phyloP scores from a whole-genome alignment of 2,329 filamentous ascomycete genomes.

The Diaporthe sp. region DNA sequence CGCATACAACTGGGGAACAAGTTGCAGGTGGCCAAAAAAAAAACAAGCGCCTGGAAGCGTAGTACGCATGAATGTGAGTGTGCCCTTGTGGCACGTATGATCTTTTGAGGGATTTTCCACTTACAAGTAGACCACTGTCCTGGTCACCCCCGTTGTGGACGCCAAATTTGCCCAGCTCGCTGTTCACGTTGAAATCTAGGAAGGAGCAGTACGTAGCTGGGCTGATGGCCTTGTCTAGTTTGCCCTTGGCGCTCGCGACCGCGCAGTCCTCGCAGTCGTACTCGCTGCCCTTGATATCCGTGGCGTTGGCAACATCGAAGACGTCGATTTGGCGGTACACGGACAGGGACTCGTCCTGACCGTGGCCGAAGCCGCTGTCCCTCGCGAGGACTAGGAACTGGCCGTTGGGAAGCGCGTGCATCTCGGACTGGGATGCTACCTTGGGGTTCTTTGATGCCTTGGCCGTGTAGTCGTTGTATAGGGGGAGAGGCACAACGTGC shows the following conservation, averaged over 20 bases:
- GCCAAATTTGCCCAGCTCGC: slow-evolving; percentile 74
- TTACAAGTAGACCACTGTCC: slow-evolving; percentile 65
- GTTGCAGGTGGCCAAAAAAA: slow-evolving; percentile 16
- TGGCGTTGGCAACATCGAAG: slow-evolving; percentile 73
- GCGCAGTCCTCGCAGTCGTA: slow-evolving; percentile 55
- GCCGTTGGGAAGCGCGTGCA: slow-evolving; percentile 72
- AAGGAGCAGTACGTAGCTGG: slow-evolving; percentile 75
- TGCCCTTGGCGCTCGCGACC: slow-evolving; percentile 58
- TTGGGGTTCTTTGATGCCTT: slow-evolving; percentile 54
- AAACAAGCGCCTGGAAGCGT: slow-evolving; percentile 1
- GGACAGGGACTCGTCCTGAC: slow-evolving; percentile 64
- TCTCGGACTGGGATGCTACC: slow-evolving; percentile 77
- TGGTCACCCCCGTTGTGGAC: slow-evolving; percentile 77
- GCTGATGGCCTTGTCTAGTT: slow-evolving; percentile 66
- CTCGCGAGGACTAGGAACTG: slow-evolving; percentile 78
- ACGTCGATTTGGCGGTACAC: slow-evolving; percentile 79
- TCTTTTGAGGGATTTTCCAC: slow-evolving; percentile 3
- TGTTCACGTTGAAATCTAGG: slow-evolving; percentile 77
- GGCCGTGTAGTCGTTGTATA: slow-evolving; percentile 65
- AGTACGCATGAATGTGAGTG: neutral
- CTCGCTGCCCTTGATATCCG: slow-evolving; percentile 67
- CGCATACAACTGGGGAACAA: neutral
- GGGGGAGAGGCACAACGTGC: slow-evolving; percentile 76
- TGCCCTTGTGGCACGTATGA: slow-evolving; percentile 2
- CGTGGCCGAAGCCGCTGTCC: slow-evolving; percentile 73